A percentile compares a stretch with the other conserved stretches of the same genome.
Conservation (phyloP, 179 eudicot species). For the Beta macrorhiza region DNA sequence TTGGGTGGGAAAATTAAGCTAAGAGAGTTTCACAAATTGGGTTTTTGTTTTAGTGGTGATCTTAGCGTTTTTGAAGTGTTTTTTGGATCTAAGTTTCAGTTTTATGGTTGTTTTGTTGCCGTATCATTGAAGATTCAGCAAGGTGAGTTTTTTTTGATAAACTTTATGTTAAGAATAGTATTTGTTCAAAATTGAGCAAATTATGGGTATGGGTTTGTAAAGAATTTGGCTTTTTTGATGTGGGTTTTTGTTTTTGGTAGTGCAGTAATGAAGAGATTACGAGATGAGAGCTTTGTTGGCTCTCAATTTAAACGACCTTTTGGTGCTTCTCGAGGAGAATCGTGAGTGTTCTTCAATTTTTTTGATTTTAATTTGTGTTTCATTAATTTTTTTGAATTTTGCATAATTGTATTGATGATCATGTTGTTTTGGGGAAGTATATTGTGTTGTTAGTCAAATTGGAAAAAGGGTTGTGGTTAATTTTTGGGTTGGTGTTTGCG, state of each 20-base stretch:
- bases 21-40: neutral
- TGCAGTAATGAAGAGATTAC: conserved; percentile 80
- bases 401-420: conserved; percentile 24
- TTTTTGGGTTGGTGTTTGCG: neutral
- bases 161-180: neutral
- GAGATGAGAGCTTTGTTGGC: conserved; percentile 62
- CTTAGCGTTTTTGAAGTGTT: conserved; percentile 11
- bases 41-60: conserved; percentile 18
- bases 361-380: neutral
- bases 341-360: conserved; percentile 43
- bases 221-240: conserved; percentile 1
- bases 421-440: conserved; percentile 3
- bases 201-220: conserved; percentile 19
- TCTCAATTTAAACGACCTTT: conserved; percentile 71
- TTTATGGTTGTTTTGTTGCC: neutral
- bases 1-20: neutral
- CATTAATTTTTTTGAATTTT: conserved; percentile 11
- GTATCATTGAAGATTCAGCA: conserved; percentile 10
- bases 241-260: conserved; percentile 20
- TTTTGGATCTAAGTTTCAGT: conserved; percentile 27
- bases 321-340: conserved; percentile 61
- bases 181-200: conserved; percentile 27
- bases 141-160: neutral
- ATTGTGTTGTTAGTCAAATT: conserved; percentile 8
- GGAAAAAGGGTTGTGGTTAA: conserved; percentile 18